These are phyloP conservation scores for Letharia lupina DNA, from an alignment of 495 filamentous ascomycete species.

Conservation along the genomic window DNA sequence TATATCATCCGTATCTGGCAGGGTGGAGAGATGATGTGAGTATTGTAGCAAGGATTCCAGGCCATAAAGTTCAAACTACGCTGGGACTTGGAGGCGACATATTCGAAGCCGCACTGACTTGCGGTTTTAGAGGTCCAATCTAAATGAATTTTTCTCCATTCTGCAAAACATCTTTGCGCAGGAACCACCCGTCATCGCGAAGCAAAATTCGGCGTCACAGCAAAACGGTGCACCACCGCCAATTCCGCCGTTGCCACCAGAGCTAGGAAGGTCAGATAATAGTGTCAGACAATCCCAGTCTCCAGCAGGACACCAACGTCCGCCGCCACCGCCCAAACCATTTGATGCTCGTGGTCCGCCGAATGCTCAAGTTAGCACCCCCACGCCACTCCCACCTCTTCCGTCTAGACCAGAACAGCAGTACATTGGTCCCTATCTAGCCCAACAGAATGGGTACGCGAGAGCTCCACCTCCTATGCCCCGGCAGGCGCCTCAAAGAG, in stretches of 20 bases:
- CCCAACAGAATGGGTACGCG: conserved; percentile 4
- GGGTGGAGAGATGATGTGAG: conserved; percentile 85
- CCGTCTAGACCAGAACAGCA: conserved; percentile 5
- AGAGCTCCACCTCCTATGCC: conserved; percentile 6
- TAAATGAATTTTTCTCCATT: conserved; percentile 72
- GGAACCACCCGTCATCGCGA: conserved; percentile 82
- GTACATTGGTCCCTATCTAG: background rate
- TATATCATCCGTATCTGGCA: conserved; percentile 93
- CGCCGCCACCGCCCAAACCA: conserved; percentile 25
- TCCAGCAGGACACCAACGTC: conserved; percentile 10
- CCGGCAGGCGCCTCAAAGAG: conserved; percentile 9
- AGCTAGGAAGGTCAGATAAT: conserved; percentile 37
- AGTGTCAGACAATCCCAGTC: conserved; percentile 11
- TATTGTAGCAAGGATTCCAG: conserved; percentile 18
- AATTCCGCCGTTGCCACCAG: conserved; percentile 61
- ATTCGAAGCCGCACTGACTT: conserved; percentile 22
- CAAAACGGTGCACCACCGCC: conserved; percentile 51
- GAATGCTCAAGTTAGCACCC: conserved; percentile 6
- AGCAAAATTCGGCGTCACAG: conserved; percentile 45
- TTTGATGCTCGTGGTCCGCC: conserved; percentile 11
- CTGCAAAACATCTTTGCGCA: conserved; percentile 84
- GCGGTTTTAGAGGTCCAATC: conserved; percentile 60
- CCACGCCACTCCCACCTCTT: conserved; percentile 22
- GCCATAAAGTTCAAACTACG: background rate
- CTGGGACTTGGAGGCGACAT: background rate